Conservation (phyloP, 2,329 filamentous ascomycete species). For the Cladosporium halotolerans region DNA sequence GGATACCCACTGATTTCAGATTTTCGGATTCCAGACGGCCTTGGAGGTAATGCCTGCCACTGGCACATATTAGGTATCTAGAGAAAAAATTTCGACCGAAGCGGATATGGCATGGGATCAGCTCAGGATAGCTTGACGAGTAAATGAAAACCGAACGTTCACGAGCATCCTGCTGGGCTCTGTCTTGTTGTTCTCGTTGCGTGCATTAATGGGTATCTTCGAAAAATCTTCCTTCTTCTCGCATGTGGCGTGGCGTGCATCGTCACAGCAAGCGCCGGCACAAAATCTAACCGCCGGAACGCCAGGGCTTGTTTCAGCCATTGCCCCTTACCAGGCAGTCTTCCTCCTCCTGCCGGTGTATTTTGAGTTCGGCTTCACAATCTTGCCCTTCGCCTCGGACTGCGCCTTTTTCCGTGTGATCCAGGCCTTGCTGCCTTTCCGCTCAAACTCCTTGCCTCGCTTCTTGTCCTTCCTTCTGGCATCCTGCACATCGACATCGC, state of each 20-base stretch:
- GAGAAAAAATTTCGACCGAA: too few species aligned
- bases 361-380: constrained; percentile 86
- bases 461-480: constrained; percentile 49
- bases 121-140: not conserved
- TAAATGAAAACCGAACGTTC: too few species aligned
- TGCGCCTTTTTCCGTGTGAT: constrained; percentile 84
- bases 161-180: too few species aligned
- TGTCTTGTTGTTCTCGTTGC: not conserved
- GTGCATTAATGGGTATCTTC: constrained; percentile 13
- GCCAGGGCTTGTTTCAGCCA: not conserved
- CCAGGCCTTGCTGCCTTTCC: constrained; percentile 80
- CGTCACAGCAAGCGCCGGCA: constrained; percentile 10
- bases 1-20: not conserved
- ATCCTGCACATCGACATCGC: constrained; percentile 72
- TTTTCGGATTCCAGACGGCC: too few species aligned
- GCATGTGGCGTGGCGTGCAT: not conserved
- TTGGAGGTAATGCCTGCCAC: too few species aligned
- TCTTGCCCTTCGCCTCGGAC: constrained; percentile 89
- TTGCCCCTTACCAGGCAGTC: constrained; percentile 58
- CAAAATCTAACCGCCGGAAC: constrained; percentile 1
- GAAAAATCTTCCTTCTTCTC: not conserved
- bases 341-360: constrained; percentile 89
- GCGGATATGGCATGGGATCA: not conserved
- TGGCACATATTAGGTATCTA: too few species aligned
- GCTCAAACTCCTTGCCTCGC: constrained; percentile 48